A percentile compares a stretch with the other conserved stretches of the same genome.
Evolutionary conservation across 2,329 filamentous ascomycete genomes (phyloP).

Genomic region (Chrysosporium queenslandicum): DNA sequence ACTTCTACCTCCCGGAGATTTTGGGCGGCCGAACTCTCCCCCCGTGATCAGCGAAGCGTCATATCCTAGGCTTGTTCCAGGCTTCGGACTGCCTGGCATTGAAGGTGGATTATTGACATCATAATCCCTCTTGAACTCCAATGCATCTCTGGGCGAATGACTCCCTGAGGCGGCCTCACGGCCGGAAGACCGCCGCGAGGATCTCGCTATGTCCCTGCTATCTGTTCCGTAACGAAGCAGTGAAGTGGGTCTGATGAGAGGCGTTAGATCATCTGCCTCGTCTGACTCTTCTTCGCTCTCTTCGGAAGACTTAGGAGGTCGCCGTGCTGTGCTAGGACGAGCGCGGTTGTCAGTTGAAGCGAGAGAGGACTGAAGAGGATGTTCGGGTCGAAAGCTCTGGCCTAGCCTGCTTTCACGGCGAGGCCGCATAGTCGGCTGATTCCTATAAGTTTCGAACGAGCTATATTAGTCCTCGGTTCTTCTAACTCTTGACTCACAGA

Average conservation of each 20-base stretch:
- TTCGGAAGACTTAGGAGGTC: slow-evolving; percentile 4
- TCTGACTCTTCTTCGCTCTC: slow-evolving; percentile 15
- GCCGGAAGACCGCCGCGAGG: slow-evolving; percentile 10
- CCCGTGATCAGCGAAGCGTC: slow-evolving; percentile 46
- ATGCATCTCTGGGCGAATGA: slow-evolving; percentile 3
- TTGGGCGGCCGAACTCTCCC: slow-evolving; percentile 29
- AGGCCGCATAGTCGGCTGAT: slow-evolving; percentile 53
- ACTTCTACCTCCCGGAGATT: slow-evolving; percentile 29
- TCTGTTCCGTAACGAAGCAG: slow-evolving; percentile 16
- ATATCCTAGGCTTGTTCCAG: slow-evolving; percentile 44
- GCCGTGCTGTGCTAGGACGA: not conserved
- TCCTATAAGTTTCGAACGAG: slow-evolving; percentile 30
- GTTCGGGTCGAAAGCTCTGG: slow-evolving; percentile 31
- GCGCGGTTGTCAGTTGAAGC: slow-evolving; percentile 1
- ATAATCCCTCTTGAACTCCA: slow-evolving; percentile 35
- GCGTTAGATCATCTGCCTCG: slow-evolving; percentile 17
- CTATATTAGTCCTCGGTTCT: not conserved
- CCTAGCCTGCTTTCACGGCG: slow-evolving; percentile 46
- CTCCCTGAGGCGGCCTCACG: not conserved
- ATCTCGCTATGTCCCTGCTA: not conserved
- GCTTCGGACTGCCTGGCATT: slow-evolving; percentile 48
- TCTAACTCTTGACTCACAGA: too few species aligned
- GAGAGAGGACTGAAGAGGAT: slow-evolving; percentile 5
- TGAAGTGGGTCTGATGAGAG: slow-evolving; percentile 16
- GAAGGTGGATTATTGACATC: slow-evolving; percentile 59